Evolutionary conservation across 352 stramenopile species (phyloP).

Genomic region (Elongisporangium undulatum): DNA sequence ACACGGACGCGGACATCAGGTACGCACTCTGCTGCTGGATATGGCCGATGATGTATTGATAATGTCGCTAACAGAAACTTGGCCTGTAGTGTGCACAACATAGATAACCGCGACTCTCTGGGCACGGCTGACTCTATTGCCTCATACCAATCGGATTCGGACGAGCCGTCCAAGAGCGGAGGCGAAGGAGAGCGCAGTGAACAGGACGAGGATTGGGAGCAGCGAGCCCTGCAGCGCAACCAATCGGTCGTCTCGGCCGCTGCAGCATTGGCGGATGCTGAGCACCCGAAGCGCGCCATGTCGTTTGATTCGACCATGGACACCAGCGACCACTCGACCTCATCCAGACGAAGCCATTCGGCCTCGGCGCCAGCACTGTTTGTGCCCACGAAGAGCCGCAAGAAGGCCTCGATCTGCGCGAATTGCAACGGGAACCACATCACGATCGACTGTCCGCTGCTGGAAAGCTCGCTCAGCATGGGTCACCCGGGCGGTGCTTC

Average conservation of each 20-base stretch:
- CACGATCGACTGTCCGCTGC: conserved; percentile 66
- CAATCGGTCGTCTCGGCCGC: conserved; percentile 37
- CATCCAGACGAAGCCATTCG: conserved; percentile 7
- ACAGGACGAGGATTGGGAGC: conserved; percentile 21
- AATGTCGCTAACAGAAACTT: background rate
- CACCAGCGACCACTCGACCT: conserved; percentile 1
- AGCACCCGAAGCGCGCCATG: conserved; percentile 5
- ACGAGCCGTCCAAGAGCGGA: conserved; percentile 9
- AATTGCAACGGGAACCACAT: conserved; percentile 84
- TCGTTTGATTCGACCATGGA: background rate
- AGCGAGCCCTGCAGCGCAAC: conserved; percentile 19
- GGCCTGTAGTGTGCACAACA: conserved; percentile 68
- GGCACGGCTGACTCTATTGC: conserved; percentile 23
- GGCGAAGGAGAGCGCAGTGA: conserved; percentile 6
- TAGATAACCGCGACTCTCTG: conserved; percentile 56
- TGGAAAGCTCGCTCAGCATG: conserved; percentile 40
- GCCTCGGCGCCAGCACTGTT: conserved; percentile 8
- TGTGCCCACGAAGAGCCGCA: conserved; percentile 45
- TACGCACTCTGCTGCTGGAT: conserved; percentile 9
- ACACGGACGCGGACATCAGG: conserved; percentile 71
- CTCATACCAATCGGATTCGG: conserved; percentile 36
- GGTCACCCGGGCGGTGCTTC: conserved; percentile 3
- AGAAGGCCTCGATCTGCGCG: conserved; percentile 60
- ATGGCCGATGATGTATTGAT: background rate
- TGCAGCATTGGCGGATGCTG: conserved; percentile 39